Base-by-base conservation (phyloP, 345 rosid species). In the Aquilaria yunnanensis region DNA sequence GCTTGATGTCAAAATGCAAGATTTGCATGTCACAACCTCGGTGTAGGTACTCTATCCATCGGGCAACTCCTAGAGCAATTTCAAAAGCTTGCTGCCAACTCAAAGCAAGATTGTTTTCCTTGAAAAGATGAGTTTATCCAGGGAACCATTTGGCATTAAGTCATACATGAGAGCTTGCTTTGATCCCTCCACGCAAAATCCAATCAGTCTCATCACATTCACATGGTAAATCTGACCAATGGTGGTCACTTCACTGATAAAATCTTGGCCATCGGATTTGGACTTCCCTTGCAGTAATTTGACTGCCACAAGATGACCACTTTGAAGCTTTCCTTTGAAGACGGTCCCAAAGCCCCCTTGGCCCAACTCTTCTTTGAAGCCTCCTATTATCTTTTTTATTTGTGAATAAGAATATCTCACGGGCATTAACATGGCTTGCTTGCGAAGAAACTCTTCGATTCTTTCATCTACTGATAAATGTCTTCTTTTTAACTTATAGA, bases 1-100 rank as follows among this genome's bases (percentile, higher is more conserved):
- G 70, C 50, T 66, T 78, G 30, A 76, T 72, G 5, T 72, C 76
- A 48, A 72, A 67, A 70, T 76, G 77, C 10, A 76, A 53, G 53
- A 69, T 66, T 61, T 59, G 56, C 54, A 60, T 51, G 30, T 68
- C 77, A 10, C 80, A 72, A 2, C 75, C 80, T 32, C 32, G 59
- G 59, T 76, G 80, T 9, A 76, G 37, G 57, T 72, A 72, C 41
- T 67, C 77, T 47, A 69, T 63, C 8, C 72, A 77, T 45, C 59
- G 57, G 31, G 77, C 77, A 6, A 63, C 56, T 1, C 77, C 70
- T 1, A 72, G 29, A 2, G 77, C 62, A 43, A 77, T 69, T 12
- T 59, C 56, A 6, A 34, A 23, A 16, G 66, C 41, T 51, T 63
- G 54, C 41, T 69, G 50, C 72, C 74, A 77, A 10, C 67, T 46